Percentiles rank a stretch among this genome's conserved stretches.
Conservation (phyloP, 2,329 filamentous ascomycete genomes). For the Ophiostoma novo-ulmi region DNA sequence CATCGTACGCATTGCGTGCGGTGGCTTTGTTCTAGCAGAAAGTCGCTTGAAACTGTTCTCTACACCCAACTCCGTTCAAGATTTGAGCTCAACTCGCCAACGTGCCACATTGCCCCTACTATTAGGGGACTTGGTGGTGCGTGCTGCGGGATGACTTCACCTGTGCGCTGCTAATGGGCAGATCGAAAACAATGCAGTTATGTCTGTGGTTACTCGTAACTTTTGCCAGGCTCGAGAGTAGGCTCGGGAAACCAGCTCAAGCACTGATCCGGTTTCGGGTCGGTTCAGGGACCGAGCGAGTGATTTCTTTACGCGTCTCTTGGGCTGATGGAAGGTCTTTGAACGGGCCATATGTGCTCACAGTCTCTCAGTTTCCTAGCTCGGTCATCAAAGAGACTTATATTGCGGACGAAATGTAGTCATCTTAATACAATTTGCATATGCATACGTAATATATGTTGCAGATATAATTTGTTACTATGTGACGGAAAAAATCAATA, state of each 20-base stretch:
- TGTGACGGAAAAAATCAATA: background rate
- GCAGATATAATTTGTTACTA: background rate
- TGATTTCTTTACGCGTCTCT: background rate
- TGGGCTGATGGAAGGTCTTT: background rate
- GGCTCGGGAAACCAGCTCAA: background rate
- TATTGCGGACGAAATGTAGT: background rate
- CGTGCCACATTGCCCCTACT: conserved; percentile 15
- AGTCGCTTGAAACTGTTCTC: conserved; percentile 46
- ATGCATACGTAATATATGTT: background rate
- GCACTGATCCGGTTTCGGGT: background rate
- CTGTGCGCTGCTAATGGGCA: background rate
- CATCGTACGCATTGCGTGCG: conserved; percentile 50
- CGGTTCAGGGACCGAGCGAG: background rate
- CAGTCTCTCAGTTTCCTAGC: background rate
- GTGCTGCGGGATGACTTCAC: conserved; percentile 17
- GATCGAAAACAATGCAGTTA: background rate
- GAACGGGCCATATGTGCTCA: background rate
- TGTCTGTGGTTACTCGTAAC: background rate
- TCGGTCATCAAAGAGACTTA: background rate
- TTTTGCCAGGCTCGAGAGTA: background rate
- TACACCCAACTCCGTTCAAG: background rate
- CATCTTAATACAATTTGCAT: background rate
- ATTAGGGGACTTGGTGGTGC: conserved; percentile 17
- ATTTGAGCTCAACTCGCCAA: background rate
- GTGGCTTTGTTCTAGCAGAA: conserved; percentile 52